A percentile compares a stretch with the other conserved stretches of the same genome.
Evolutionary conservation across 2,329 filamentous ascomycete species (phyloP).

Genomic region (Venturiaceae sp.): DNA sequence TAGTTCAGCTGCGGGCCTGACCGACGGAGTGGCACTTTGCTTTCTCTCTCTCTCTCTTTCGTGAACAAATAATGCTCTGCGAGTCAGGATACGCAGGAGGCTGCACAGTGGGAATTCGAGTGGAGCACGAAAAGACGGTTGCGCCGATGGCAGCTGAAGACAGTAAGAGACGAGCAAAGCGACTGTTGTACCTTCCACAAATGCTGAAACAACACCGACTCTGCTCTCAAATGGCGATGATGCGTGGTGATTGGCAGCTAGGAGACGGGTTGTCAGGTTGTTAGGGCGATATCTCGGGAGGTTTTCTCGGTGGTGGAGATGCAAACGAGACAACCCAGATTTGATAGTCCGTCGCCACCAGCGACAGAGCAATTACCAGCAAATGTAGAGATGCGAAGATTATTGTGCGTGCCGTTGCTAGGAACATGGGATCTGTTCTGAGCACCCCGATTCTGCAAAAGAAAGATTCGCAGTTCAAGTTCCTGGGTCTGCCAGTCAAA

Average conservation of each 20-base stretch:
- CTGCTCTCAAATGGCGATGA: not conserved
- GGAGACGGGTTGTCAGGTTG: not conserved
- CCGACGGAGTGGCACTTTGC: not conserved
- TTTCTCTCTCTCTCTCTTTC: not conserved
- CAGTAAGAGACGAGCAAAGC: too few species aligned
- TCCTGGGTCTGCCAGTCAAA: not conserved
- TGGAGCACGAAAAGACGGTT: not conserved
- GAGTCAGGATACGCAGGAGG: not conserved
- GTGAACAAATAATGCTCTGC: not conserved
- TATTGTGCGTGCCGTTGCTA: too few species aligned
- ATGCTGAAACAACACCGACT: not conserved
- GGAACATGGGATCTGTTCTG: too few species aligned
- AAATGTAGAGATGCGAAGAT: too few species aligned
- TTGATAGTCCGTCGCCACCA: too few species aligned
- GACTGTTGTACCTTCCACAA: not conserved
- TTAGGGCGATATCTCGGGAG: not conserved
- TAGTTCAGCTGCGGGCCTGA: not conserved
- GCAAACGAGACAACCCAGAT: not conserved
- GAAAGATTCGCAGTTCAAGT: too few species aligned
- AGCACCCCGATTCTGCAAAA: too few species aligned
- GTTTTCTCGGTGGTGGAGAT: not conserved
- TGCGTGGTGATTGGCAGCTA: not conserved
- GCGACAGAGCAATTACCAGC: too few species aligned
- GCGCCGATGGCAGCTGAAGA: not conserved
- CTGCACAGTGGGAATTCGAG: not conserved